phyloP scores from a whole-genome alignment of 176 grass and related monocot species.

The Oryza brachyantha region DNA sequence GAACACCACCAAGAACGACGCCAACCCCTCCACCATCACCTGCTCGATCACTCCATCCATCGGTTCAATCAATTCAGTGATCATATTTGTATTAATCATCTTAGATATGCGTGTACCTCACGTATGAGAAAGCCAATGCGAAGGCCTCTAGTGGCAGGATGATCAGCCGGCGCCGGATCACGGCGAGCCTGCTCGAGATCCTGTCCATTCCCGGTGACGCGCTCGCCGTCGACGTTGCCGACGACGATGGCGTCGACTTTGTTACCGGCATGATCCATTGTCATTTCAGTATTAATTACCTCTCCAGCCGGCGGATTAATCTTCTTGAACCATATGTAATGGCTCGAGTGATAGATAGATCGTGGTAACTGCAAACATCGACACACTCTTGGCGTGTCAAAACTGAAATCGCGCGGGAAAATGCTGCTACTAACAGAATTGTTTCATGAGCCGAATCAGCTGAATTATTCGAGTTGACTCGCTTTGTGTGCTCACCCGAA shows the following conservation, averaged over 20 bases:
- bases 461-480: not conserved
- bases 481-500: not conserved
- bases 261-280: conserved; percentile 1
- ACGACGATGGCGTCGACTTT: not conserved
- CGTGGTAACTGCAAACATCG: not conserved
- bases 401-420: not conserved
- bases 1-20: conserved; percentile 48
- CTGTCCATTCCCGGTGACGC: not conserved
- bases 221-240: not conserved
- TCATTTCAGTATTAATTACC: not conserved
- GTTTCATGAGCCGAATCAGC: not conserved
- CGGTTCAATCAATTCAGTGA: too few species aligned
- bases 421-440: not conserved
- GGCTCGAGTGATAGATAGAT: not conserved
- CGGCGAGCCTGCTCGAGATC: conserved; percentile 9
- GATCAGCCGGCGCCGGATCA: not conserved
- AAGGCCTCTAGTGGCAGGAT: conserved; percentile 11
- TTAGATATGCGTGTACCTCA: conserved; percentile 12
- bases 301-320: not conserved
- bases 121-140: conserved; percentile 15
- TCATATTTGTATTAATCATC: too few species aligned
- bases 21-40: conserved; percentile 24
- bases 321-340: not conserved
- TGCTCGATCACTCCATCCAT: not conserved
- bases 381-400: conserved; percentile 34